These are phyloP conservation scores for Pseudonitzschia multiseries DNA, from an alignment of 108 stramenopile species.

Conservation along the genomic window DNA sequence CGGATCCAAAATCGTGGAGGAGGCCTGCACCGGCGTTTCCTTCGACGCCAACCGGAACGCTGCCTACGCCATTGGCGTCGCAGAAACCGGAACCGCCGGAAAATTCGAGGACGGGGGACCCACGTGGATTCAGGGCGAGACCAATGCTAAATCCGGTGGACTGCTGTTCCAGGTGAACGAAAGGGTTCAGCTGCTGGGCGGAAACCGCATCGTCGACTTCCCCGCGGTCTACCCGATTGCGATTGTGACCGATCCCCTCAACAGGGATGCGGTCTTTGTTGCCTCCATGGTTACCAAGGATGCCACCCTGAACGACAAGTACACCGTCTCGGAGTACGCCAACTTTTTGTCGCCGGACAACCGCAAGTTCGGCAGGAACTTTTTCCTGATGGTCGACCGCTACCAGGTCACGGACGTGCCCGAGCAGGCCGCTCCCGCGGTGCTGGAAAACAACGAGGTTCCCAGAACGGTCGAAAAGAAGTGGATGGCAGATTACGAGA, in stretches of 20 bases:
- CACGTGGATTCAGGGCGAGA: background rate
- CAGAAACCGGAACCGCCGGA: constrained; percentile 4
- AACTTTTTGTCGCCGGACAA: constrained; percentile 20
- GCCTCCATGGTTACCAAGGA: constrained; percentile 24
- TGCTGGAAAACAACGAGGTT: background rate
- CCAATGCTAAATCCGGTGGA: constrained; percentile 13
- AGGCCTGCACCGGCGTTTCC: constrained; percentile 32
- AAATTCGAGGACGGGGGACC: constrained; percentile 7
- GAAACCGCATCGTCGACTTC: constrained; percentile 3
- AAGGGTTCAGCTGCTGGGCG: constrained; percentile 15
- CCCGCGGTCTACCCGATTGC: constrained; percentile 25
- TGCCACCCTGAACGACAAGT: background rate
- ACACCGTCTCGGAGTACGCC: background rate
- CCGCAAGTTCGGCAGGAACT: constrained; percentile 23
- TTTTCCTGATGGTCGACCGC: constrained; percentile 14
- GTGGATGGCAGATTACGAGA: background rate
- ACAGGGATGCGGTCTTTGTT: constrained; percentile 24
- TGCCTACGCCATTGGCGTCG: constrained; percentile 20
- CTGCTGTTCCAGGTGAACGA: constrained; percentile 19
- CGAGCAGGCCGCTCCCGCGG: background rate
- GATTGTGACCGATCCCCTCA: constrained; percentile 14
- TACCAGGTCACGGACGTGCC: constrained; percentile 5
- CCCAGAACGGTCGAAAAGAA: constrained; percentile 1
- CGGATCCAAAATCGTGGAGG: constrained; percentile 13
- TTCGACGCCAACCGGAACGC: constrained; percentile 18